phyloP scores from a whole-genome alignment of 495 filamentous ascomycete genomes.

The Xylaria curta region DNA sequence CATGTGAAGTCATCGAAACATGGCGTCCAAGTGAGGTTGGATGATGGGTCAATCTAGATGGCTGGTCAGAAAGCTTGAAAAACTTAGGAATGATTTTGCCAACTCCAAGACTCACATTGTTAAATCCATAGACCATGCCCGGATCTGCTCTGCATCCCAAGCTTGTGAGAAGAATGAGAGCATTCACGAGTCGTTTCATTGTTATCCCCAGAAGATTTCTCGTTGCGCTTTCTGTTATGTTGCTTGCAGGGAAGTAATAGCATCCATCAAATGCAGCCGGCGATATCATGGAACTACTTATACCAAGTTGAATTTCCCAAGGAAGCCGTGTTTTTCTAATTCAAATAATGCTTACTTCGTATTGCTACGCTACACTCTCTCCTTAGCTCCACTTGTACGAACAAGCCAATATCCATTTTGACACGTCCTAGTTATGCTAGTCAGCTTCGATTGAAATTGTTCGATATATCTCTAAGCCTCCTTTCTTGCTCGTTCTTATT shows the following conservation, averaged over 20 bases:
- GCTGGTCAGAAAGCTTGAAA: constrained; percentile 40
- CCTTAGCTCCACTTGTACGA: not conserved
- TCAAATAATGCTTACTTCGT: not conserved
- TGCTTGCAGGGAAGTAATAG: constrained; percentile 18
- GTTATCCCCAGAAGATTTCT: constrained; percentile 10
- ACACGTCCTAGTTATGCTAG: constrained; percentile 16
- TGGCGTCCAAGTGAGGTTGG: constrained; percentile 35
- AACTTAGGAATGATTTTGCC: constrained; percentile 30
- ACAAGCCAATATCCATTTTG: constrained; percentile 1
- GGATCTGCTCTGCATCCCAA: constrained; percentile 22
- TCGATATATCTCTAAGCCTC: not conserved
- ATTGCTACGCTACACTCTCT: not conserved
- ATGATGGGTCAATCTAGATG: constrained; percentile 28
- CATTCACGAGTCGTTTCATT: constrained; percentile 28
- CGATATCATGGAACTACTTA: constrained; percentile 18
- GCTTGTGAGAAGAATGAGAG: constrained; percentile 17
- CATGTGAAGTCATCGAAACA: constrained; percentile 42
- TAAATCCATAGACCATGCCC: constrained; percentile 30
- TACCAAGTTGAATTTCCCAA: constrained; percentile 14
- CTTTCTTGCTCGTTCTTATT: constrained; percentile 1
- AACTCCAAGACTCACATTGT: constrained; percentile 39
- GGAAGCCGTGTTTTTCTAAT: not conserved
- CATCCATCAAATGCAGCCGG: constrained; percentile 11
- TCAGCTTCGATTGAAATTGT: not conserved
- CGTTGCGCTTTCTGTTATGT: constrained; percentile 3